Base-by-base conservation (phyloP, 2,329 filamentous ascomycete species). In the Albophoma yamanashiensis region DNA sequence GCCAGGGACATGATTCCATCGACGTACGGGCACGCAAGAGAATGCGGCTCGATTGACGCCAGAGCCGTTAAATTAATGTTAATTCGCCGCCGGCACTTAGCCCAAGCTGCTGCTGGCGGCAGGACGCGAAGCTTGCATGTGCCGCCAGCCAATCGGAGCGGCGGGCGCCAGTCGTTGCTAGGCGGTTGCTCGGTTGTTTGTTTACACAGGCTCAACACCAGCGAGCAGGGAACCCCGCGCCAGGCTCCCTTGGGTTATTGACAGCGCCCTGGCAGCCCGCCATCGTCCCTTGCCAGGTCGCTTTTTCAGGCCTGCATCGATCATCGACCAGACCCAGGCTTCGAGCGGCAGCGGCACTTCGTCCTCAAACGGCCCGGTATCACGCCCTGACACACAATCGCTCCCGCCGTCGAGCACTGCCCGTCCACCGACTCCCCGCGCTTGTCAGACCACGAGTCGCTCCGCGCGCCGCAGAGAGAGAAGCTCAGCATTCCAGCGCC, bases 131-230 rank as follows among this genome's bases (percentile, higher is more conserved):
- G 3, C 43, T 20, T 20, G 39, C 7, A 43, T 20, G 20, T 43
- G 40, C 17, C 50, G 31, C 17, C 9, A 42, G 56, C 69, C 66
- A 72, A 72, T 70, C 50, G 60, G 60, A 53, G 25, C 43, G 47
- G 47, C 40, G 27, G 25, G 50, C 31, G 15, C 20, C 31, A 27
- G 31, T 63, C 67, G 70, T 72, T 72, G 70, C 70, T 71, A 65
- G 67, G 70, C 64, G 61, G 70, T 70, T 69, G 67, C 63, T 63
- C 63, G 61, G 64, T 67, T 70, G 70, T 72, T 72, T 72, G 69
- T 72, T 72, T 72, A 72, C 69, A 56, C 15, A n/a, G 15, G 27
- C 14, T 40, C 57, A 27, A 27, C 55, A 39, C 55, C 55, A 34
- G 47, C 31, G 25, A 25, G n/a, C 4, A 36, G 31, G 17, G 56